phyloP scores from a whole-genome alignment of 164 flowering plant genomes.

The Aristolochia contorta region DNA sequence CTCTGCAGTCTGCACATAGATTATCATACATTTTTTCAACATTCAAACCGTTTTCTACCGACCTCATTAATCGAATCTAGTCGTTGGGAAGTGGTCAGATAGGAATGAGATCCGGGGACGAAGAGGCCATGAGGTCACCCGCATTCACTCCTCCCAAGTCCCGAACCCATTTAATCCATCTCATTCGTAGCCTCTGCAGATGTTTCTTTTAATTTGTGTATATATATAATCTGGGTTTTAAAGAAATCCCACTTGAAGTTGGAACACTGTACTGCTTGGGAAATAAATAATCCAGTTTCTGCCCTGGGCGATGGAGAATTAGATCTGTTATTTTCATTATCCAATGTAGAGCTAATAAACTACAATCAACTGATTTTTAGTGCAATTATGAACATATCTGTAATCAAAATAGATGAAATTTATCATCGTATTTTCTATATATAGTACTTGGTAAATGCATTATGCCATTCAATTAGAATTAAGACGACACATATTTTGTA shows the following conservation, averaged over 20 bases:
- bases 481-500: too few species aligned
- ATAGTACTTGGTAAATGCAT: too few species aligned
- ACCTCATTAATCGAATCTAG: slow-evolving; percentile 33
- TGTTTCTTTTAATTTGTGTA: slow-evolving; percentile 11
- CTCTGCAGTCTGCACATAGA: slow-evolving; percentile 8
- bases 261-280: not conserved
- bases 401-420: too few species aligned
- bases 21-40: slow-evolving; percentile 8
- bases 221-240: not conserved
- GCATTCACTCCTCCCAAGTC: slow-evolving; percentile 8
- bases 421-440: too few species aligned
- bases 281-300: too few species aligned
- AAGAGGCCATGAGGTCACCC: slow-evolving; percentile 19
- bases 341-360: too few species aligned
- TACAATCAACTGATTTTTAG: too few species aligned
- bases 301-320: not conserved
- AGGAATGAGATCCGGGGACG: slow-evolving; percentile 7
- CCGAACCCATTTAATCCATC: not conserved
- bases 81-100: slow-evolving; percentile 26
- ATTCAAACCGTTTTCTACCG: slow-evolving; percentile 39
- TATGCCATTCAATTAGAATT: too few species aligned
- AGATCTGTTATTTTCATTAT: too few species aligned
- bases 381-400: too few species aligned
- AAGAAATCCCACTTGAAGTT: slow-evolving; percentile 1
- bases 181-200: not conserved